Evolutionary conservation across 108 stramenopile species (phyloP), one percentile per base, ranked within the genome.

Genomic region (Cafeteria roenbergensis): DNA sequence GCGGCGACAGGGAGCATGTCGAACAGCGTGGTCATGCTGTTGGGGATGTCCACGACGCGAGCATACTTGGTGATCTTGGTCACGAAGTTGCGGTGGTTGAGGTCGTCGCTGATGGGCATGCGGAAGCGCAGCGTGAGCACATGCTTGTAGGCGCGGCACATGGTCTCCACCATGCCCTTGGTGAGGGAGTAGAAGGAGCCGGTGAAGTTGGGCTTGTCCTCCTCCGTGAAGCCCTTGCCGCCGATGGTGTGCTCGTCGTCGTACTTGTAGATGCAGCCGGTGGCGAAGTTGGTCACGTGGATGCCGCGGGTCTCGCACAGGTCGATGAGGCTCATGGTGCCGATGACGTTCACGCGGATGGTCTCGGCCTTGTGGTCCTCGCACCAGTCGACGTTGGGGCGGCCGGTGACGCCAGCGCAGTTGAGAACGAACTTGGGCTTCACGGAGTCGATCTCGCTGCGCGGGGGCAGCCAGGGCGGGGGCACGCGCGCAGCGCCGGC

Each of bases 331-430:
- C 89, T 95, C 50, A 99, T 70, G 0, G 92, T 92, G 60, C 97
- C 97, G 62, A 95, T 87, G 29, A 99, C 93, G 70, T 99, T 99
- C 61, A 90, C 82, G 22, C 95, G 86, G 63, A 99, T 86, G 9
- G 94, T 95, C 53, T 92, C 92, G 26, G 83, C 87, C 69, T 89
- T 91, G 79, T 99, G 80, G 63, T 85, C 85, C 64, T 99, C 97
- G 67, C 97, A 99, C 97, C 97, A 99, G 75, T 99, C 97, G 68
- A 99, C 93, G 82, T 99, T 99, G 53, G 97, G 97, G 30, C 95
- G 91, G 67, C 97, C 97, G n/a, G 97, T 99, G 72, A 98, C 94
- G 30, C 97, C 97, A 32, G 97, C 93, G 22, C 94, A 89, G 75
- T 89, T 90, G 69, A 98, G 80, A 35, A 95, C 92, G 78, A 94